Base-by-base conservation (phyloP, 169 alveolate genomes). In the Plasmodium sp. region DNA sequence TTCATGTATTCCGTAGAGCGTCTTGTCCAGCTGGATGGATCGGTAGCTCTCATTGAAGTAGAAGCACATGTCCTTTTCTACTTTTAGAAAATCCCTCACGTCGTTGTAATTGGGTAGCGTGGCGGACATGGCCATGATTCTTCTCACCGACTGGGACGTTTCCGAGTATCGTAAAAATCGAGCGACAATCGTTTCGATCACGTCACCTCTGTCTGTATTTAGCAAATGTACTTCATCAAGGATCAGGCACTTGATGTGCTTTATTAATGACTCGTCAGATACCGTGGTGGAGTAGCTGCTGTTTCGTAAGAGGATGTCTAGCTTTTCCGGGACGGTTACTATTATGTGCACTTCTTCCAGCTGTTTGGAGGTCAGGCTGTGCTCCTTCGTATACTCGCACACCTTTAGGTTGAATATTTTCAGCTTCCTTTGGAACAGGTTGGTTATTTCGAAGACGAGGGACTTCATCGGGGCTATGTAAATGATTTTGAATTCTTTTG, bases 401-500 rank as follows among this genome's bases (percentile, higher is more conserved):
- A 86, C 93, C 31, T 74, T 86, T 27, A 86, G 43, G 45, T 86
- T 86, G 56, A 86, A 86, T 18, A 86, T 86, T 45, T 77, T 74
- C 45, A 86, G 72, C 81, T 86, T 86, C 43, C 34, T 79, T 56
- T 54, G 79, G 48, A 86, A 86, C 27, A 75, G 36, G 43, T 75
- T 86, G 16, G 93, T 84, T 58, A 96, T 97, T 96, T 99, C 99
- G 56, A 98, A 96, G 12, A 99, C 99, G 54, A 99, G 97, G 18
- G 99, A 99, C 97, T 99, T 99, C 99, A 99, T 99, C 7, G 99
- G 99, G n/a, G 99, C 99, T 34, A 99, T 97, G 95, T 99, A 99
- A 39, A 99, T 98, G n/a, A 99, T 98, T 95, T 99, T 99, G 94
- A 99, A 99, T 41, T 97, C 97, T 41, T 97, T 96, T 77, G 96